A percentile compares a stretch with the other conserved stretches of the same genome.
Evolutionary conservation across 441 rosid genomes (phyloP).

Genomic region (Breynia disticha): DNA sequence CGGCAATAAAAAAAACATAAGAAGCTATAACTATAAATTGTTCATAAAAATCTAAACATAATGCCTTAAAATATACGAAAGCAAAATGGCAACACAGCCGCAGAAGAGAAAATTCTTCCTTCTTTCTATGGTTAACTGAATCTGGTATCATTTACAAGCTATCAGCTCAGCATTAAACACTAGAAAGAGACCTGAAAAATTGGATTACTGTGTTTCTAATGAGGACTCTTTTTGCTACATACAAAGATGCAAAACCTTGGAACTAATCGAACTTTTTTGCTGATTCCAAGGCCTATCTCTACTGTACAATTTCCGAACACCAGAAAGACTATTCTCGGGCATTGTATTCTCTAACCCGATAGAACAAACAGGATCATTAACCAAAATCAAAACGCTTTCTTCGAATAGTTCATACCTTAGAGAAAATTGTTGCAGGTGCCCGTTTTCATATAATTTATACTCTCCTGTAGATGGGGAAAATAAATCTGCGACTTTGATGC

Average conservation of each 20-base stretch:
- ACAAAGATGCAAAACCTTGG: conserved; percentile 14
- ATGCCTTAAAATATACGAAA: too few species aligned
- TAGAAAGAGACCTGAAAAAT: conserved; percentile 7
- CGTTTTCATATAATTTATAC: too few species aligned
- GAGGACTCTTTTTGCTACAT: conserved; percentile 16
- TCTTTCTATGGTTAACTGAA: conserved; percentile 19
- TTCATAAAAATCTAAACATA: too few species aligned
- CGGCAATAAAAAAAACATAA: too few species aligned
- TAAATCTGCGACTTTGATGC: too few species aligned
- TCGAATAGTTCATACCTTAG: too few species aligned
- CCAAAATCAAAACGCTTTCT: conserved; percentile 9
- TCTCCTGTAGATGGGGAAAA: too few species aligned
- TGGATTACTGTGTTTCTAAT: conserved; percentile 11
- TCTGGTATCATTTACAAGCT: conserved; percentile 29
- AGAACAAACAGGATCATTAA: conserved; percentile 7
- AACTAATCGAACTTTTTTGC: conserved; percentile 13
- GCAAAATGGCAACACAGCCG: too few species aligned
- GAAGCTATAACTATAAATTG: too few species aligned
- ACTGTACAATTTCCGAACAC: conserved; percentile 33
- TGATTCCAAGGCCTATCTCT: conserved; percentile 15
- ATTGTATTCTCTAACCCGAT: too few species aligned
- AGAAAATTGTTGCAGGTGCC: too few species aligned
- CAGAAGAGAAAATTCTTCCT: conserved; percentile 4
- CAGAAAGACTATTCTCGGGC: conserved; percentile 12
- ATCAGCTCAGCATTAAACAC: conserved; percentile 20